Conservation (phyloP, 208 protist species). For the Novymonas esmeraldas region DNA sequence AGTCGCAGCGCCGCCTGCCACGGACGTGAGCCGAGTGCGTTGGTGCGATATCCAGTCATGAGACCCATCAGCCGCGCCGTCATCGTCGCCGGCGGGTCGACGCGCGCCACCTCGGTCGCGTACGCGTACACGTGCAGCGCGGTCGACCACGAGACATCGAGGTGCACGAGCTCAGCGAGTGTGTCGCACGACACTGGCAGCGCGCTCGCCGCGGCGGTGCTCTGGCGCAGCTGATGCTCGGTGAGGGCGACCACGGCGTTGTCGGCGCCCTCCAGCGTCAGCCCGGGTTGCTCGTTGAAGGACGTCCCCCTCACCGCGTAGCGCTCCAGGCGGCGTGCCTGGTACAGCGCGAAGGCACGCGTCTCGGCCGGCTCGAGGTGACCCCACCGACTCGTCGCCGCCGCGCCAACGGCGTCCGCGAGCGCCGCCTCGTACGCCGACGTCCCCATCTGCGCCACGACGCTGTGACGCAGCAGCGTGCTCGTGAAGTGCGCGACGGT, state of each 20-base stretch:
- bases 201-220: slow-evolving; percentile 18
- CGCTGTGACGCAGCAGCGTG: slow-evolving; percentile 49
- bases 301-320: slow-evolving; percentile 50
- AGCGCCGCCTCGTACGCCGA: slow-evolving; percentile 46
- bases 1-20: slow-evolving; percentile 62
- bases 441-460: slow-evolving; percentile 42
- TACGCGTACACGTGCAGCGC: slow-evolving; percentile 61
- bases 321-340: slow-evolving; percentile 45
- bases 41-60: slow-evolving; percentile 78
- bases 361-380: slow-evolving; percentile 45
- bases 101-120: slow-evolving; percentile 22
- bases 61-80: slow-evolving; percentile 69
- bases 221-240: slow-evolving; percentile 54
- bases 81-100: slow-evolving; percentile 66
- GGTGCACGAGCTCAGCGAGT: slow-evolving; percentile 63
- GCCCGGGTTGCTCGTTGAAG: slow-evolving; percentile 52
- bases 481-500: slow-evolving; percentile 40
- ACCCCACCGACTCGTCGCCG: slow-evolving; percentile 47
- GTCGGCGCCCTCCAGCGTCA: slow-evolving; percentile 71
- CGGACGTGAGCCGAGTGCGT: slow-evolving; percentile 68
- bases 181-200: slow-evolving; percentile 37
- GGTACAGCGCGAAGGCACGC: slow-evolving; percentile 52
- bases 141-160: slow-evolving; percentile 72
- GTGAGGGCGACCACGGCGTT: slow-evolving; percentile 61
- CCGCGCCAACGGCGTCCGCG: slow-evolving; percentile 40